Evolutionary conservation across 176 grass and related monocot genomes (phyloP).

Genomic region (Zoysia japonica): DNA sequence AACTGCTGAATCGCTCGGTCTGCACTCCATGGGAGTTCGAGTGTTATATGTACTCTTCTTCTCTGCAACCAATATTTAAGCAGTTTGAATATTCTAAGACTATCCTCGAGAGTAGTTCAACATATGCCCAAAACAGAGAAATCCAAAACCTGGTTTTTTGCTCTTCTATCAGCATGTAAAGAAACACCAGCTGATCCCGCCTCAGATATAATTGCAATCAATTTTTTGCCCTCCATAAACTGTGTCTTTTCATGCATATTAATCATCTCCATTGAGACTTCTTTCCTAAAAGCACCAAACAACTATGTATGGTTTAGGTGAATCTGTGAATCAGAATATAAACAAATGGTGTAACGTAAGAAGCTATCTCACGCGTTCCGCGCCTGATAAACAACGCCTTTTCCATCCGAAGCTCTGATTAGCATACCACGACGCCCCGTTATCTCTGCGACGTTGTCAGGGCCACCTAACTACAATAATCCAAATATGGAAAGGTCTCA

Average conservation of each 20-base stretch:
- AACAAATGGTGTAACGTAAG: slow-evolving; percentile 29
- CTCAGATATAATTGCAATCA: slow-evolving; percentile 97
- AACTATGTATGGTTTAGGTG: slow-evolving; percentile 20
- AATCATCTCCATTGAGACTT: slow-evolving; percentile 99
- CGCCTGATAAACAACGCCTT: slow-evolving; percentile 92
- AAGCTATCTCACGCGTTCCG: slow-evolving; percentile 78
- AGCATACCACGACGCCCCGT: slow-evolving; percentile 95
- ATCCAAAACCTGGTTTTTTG: slow-evolving; percentile 75
- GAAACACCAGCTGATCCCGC: slow-evolving; percentile 98
- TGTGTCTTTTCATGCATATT: slow-evolving; percentile 98
- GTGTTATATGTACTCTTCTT: slow-evolving; percentile 96
- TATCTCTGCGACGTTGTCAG: slow-evolving; percentile 97
- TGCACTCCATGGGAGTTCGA: slow-evolving; percentile 99
- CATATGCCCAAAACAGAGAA: slow-evolving; percentile 28
- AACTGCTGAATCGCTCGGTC: slow-evolving; percentile 98
- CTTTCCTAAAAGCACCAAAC: slow-evolving; percentile 67
- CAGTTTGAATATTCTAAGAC: slow-evolving; percentile 25
- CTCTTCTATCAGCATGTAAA: slow-evolving; percentile 92
- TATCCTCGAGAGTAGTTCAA: background rate
- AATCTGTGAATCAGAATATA: slow-evolving; percentile 33
- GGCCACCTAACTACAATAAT: slow-evolving; percentile 74
- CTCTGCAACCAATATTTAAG: slow-evolving; percentile 50
- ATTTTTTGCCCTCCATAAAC: slow-evolving; percentile 92
- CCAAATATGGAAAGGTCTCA: slow-evolving; percentile 35
- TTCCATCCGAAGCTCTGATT: slow-evolving; percentile 78